These are phyloP conservation scores for Termitomyces sp. DNA, from an alignment of 768 basidiomycete species.

Conservation along the genomic window DNA sequence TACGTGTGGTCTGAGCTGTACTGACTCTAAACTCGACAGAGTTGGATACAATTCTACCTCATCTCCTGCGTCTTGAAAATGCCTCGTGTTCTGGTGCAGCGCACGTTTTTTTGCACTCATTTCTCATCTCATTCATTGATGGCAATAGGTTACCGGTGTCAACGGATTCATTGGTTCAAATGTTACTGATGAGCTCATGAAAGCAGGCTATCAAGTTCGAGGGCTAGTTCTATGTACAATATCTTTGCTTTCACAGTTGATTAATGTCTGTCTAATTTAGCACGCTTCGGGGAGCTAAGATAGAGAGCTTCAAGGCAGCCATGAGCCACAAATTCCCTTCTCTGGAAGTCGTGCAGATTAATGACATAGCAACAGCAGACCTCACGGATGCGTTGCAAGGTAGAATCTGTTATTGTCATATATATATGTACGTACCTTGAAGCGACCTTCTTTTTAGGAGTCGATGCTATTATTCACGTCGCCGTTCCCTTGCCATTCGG, in stretches of 20 bases:
- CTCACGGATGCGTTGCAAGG: conserved; percentile 43
- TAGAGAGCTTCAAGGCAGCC: conserved; percentile 9
- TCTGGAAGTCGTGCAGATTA: conserved; percentile 17
- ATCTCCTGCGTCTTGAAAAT: background rate
- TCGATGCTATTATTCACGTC: conserved; percentile 35
- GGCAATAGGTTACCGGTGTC: conserved; percentile 18
- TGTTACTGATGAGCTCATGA: conserved; percentile 16
- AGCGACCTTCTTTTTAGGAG: conserved; percentile 8
- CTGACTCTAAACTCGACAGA: background rate
- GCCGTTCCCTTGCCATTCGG: conserved; percentile 24
- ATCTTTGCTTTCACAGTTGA: background rate
- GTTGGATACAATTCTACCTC: background rate
- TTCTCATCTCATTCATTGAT: background rate
- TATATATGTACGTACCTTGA: background rate
- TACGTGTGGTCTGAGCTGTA: background rate
- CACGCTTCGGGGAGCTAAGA: conserved; percentile 15
- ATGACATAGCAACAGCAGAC: conserved; percentile 17
- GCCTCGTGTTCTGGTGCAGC: conserved; percentile 1
- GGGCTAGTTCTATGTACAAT: conserved; percentile 12
- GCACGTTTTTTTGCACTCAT: background rate
- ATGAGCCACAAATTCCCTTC: conserved; percentile 11
- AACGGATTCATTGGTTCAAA: conserved; percentile 22
- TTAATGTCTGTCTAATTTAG: conserved; percentile 3
- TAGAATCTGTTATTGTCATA: background rate
- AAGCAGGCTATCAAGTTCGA: conserved; percentile 20